phyloP scores from a whole-genome alignment of 2,329 filamentous ascomycete species.

The Aureobasidium melanogenum region DNA sequence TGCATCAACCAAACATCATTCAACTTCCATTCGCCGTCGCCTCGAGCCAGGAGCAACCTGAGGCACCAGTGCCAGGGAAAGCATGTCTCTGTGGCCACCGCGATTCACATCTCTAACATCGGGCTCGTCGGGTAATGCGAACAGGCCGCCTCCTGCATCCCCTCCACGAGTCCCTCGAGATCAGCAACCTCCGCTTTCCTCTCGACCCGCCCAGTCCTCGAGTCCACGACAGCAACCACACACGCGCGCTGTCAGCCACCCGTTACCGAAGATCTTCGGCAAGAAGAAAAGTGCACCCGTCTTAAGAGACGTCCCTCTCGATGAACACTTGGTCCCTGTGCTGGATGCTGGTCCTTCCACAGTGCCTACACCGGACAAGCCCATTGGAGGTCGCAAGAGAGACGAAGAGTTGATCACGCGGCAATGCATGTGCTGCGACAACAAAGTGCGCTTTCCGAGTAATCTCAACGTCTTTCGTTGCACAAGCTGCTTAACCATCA shows the following conservation, averaged over 20 bases:
- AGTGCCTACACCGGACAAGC: conserved; percentile 16
- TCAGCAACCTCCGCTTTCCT: neutral
- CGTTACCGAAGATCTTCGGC: conserved; percentile 64
- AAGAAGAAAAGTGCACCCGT: conserved; percentile 39
- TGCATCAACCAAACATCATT: neutral
- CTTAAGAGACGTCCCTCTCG: conserved; percentile 15
- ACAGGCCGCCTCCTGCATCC: neutral
- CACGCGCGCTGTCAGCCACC: conserved; percentile 50
- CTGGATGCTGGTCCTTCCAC: conserved; percentile 25
- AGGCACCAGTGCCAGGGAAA: neutral
- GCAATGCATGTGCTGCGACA: conserved; percentile 79
- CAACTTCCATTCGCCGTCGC: neutral
- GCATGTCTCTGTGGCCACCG: conserved; percentile 18
- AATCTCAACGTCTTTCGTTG: conserved; percentile 69
- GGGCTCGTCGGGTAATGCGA: neutral
- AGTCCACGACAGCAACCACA: conserved; percentile 7
- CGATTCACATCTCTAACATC: conserved; percentile 14
- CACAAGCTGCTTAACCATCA: conserved; percentile 75
- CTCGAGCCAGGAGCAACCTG: neutral
- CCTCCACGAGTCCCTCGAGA: neutral
- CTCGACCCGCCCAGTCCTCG: neutral
- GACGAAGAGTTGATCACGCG: conserved; percentile 55
- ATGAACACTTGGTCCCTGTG: conserved; percentile 35
- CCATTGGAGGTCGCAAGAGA: conserved; percentile 22
- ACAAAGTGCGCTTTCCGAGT: conserved; percentile 69